Evolutionary conservation across 306 rosid species (phyloP), one percentile per base, ranked within the genome.

Genomic region (Boehmeria nivea): DNA sequence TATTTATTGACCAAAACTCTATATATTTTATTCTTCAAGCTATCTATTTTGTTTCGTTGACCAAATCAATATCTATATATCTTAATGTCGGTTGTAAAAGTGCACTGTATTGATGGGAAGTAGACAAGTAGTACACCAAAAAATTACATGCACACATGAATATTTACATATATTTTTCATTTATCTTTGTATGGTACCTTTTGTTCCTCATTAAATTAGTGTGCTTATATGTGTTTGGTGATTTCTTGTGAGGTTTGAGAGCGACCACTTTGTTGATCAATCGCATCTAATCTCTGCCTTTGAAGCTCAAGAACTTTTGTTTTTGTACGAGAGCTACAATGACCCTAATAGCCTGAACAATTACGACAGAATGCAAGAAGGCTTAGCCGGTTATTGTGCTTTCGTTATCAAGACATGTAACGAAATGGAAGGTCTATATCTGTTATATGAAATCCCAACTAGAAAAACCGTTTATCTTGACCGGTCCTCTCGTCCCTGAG

Each of bases 401-500:
- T 13, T 72, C 1, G 23, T 72, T 2, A 66, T 59, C 10, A 80
- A 69, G 49, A 31, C 61, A 0, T 80, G 82, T 66, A 28, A 11
- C 22, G 82, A 80, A 38, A 58, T 80, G 9, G 86, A 80, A 59
- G 76, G 69, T 31, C 36, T 1, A 3, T 76, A 72, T 25, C 34
- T 80, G 72, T 10, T 76, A 68, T 38, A 13, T 80, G 34, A 68
- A 69, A 33, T 51, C 51, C 4, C 70, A 72, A 3, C 59, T 61
- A 22, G 2, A 22, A 0, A 80, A 76, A 49, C 57, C 57, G 0
- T 53, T 80, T 51, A 24, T 69, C 2, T 6, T 76, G 6, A 17
- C 65, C 16, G 86, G 86, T 45, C 78, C 83, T 1, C 61, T 80
- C 0, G 78, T 80, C 14, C 80, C 80, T 0, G 86, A 72, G 44